Base-by-base conservation (phyloP, 768 basidiomycete species). In the Lactarius sp. region DNA sequence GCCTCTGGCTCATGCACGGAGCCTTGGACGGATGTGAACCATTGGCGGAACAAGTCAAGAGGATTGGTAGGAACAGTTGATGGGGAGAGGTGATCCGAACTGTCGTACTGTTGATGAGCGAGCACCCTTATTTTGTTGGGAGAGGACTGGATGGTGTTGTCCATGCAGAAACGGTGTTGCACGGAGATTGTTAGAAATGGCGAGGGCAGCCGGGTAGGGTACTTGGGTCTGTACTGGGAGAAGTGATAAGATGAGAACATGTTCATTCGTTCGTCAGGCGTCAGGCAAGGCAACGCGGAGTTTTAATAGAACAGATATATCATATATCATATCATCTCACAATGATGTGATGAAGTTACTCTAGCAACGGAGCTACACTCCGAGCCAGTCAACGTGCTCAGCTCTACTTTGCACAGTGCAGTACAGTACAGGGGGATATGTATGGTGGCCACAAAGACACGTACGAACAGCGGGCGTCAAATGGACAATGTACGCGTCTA, bases 1-100 rank as follows among this genome's bases (percentile, higher is more conserved):
- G 90, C 86, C 73, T 98, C 96, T n/a, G 95, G 93, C 74, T 97
- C 94, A 52, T 77, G 73, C 6, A 95, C 90, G 14, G 72, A 67
- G n/a, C 77, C 78, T 78, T 78, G 55, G 80, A 84, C 85, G 47
- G 85, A 79, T 55, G 84, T 83, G 77, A 98, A 91, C 96, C 96
- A 98, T 36, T 75, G 69, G 58, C 85, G 84, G 76, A 98, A 98
- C 71, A 95, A 94, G 56, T 83, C 83, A 57, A 98, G 77, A 0
- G 96, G 96, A 61, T 83, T 83, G 2, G 84, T 76, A 37, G 75
- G 70, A 67, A 92, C 84, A 41, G 78, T 78, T n/a, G 75, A 59
- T 0, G 90, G 90, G 1, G 86, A 79, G 37, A 92, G 77, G 46
- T 81, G 74, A 56, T 85, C 88, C n/a, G 78, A 76, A 8, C 88